phyloP scores from a whole-genome alignment of 371 early-diverging fungal species.

The Apophysomyces sp. region DNA sequence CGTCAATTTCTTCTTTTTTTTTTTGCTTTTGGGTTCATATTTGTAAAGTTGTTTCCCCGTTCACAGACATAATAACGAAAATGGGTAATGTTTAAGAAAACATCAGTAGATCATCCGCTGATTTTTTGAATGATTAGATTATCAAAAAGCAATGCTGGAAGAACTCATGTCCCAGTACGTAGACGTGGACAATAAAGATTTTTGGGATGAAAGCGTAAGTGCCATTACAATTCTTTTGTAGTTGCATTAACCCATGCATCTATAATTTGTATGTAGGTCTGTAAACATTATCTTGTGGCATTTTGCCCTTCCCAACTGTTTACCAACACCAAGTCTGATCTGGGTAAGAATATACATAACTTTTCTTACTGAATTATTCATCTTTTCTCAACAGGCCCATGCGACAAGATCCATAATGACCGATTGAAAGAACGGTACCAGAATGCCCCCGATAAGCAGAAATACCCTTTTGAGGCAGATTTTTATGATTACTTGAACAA shows the following conservation, averaged over 20 bases:
- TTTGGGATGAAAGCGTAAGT: constrained; percentile 66
- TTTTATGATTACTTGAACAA: constrained; percentile 74
- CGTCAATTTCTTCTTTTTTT: background rate
- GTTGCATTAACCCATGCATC: background rate
- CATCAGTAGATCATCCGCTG: background rate
- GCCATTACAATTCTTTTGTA: background rate
- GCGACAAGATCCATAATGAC: constrained; percentile 82
- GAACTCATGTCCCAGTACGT: constrained; percentile 81
- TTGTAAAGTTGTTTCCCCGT: too few relatives aligned
- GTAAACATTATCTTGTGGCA: constrained; percentile 82
- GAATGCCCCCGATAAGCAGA: constrained; percentile 60
- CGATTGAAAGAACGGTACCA: constrained; percentile 75
- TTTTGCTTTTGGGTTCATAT: too few relatives aligned
- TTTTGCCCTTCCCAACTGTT: constrained; percentile 89
- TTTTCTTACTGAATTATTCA: background rate
- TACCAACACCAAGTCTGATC: constrained; percentile 85
- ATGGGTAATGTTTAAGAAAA: background rate
- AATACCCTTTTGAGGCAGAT: constrained; percentile 74
- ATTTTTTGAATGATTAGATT: constrained; percentile 46
- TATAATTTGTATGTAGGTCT: constrained; percentile 54
- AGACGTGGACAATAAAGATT: constrained; percentile 63
- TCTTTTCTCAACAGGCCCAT: constrained; percentile 47
- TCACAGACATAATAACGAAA: too few relatives aligned
- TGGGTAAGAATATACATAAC: constrained; percentile 57
- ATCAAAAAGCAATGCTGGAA: constrained; percentile 73